Evolutionary conservation across 2,329 filamentous ascomycete species (phyloP), one percentile per base, ranked within the genome.

Genomic region (Claviceps citrina): DNA sequence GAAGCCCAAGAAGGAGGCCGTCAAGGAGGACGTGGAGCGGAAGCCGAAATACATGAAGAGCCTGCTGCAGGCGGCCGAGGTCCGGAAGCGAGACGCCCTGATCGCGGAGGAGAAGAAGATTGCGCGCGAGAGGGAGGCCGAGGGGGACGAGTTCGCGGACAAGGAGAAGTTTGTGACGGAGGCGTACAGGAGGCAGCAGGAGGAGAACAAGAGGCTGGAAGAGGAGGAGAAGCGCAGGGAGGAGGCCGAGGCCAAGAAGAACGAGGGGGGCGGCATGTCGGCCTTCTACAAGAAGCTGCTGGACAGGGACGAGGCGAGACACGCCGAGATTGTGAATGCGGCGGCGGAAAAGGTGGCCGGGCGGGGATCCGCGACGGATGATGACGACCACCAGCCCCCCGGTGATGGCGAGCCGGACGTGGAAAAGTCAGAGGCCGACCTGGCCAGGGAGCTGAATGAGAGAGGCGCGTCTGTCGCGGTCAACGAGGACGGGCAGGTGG

Each of bases 141-240:
- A 91, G 55, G 84, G 84, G 15, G 84, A 89, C 26, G 80, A 81
- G 53, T 91, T 77, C 51, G 80, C 72, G 0, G 84, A 80, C 51
- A 91, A 87, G 62, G 84, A 91, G 55, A 84, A 80, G 59, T 91
- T 91, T 49, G 84, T 91, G 26, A 91, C 84, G 0, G 79, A 77
- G 43, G 83, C 83, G 27, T 93, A 91, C 57, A 84, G 82, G 63
- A 70, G 71, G 53, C 83, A 89, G 54, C 82, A 87, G 52, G 81
- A 81, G 54, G 84, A 87, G 57, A 78, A 84, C 47, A 65, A 68
- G 48, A 64, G 68, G 40, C 53, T 83, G 7, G 81, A 87, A 52
- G 80, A 77, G 47, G 81, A 84, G 53, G 83, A 91, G 60, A 71
- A 67, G 53, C 61, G 58, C 43, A 65, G 68, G 42, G 78, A 84